These are phyloP conservation scores for Clarireedia hainanense DNA, from an alignment of 2,329 filamentous ascomycete species.

Conservation along the genomic window DNA sequence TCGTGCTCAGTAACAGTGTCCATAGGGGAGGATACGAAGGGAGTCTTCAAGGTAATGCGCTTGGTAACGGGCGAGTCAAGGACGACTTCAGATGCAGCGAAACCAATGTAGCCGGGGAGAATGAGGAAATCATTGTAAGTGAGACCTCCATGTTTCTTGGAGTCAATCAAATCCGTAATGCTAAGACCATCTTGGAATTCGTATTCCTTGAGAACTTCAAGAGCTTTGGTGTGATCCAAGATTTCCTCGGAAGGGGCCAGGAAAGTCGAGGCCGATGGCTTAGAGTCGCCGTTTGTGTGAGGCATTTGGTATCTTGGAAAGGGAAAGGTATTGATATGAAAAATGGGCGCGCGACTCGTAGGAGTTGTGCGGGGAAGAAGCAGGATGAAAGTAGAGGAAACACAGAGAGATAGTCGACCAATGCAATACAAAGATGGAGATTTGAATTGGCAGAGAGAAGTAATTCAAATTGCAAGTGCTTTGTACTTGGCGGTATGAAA, in stretches of 20 bases:
- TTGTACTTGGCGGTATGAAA: conserved; percentile 20
- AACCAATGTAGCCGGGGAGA: conserved; percentile 95
- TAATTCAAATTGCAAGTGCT: conserved; percentile 33
- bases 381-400: conserved; percentile 24
- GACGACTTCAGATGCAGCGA: conserved; percentile 79
- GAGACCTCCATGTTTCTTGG: conserved; percentile 82
- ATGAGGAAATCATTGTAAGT: conserved; percentile 99
- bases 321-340: background rate
- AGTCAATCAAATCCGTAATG: conserved; percentile 80
- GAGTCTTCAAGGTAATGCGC: conserved; percentile 91
- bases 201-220: conserved; percentile 78
- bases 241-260: conserved; percentile 35
- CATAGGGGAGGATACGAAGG: conserved; percentile 97
- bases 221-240: conserved; percentile 66
- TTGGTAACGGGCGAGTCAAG: conserved; percentile 93
- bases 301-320: conserved; percentile 49
- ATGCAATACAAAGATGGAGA: background rate
- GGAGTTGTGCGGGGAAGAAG: background rate
- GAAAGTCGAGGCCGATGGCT: conserved; percentile 32
- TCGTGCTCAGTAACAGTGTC: conserved; percentile 99
- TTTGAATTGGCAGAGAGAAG: conserved; percentile 5
- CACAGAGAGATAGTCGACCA: conserved; percentile 31
- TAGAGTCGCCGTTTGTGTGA: conserved; percentile 56
- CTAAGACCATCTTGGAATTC: conserved; percentile 76
- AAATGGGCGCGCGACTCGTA: background rate